Evolutionary conservation across 1,284 basidiomycete species (phyloP).

Genomic region (Lentinula novae-zelandiae): DNA sequence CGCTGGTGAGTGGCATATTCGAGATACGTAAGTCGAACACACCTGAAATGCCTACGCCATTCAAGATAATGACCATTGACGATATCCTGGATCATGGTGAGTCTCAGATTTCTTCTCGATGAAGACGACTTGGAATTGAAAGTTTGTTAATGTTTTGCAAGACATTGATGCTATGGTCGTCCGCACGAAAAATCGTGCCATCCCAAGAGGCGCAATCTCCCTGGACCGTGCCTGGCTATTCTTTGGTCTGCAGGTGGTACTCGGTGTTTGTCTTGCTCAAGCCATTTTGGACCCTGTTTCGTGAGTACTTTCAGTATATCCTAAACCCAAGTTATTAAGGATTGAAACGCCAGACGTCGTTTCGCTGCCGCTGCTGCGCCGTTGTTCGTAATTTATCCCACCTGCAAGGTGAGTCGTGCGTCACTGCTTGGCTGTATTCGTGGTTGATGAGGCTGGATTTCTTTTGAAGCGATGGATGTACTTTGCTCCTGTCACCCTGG

Average conservation of each 20-base stretch:
- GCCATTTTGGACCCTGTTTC: constrained; percentile 20
- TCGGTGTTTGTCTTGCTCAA: constrained; percentile 22
- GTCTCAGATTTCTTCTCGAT: neutral
- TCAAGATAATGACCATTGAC: constrained; percentile 31
- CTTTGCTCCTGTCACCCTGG: constrained; percentile 28
- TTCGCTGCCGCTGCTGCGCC: constrained; percentile 26
- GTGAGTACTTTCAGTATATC: constrained; percentile 14
- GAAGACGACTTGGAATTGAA: neutral
- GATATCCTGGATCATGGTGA: constrained; percentile 25
- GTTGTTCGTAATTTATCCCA: constrained; percentile 29
- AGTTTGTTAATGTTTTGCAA: neutral
- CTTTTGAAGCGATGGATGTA: constrained; percentile 27
- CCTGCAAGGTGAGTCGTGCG: constrained; percentile 23
- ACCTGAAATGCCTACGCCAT: neutral
- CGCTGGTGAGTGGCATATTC: constrained; percentile 20
- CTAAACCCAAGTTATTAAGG: neutral
- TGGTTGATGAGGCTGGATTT: neutral
- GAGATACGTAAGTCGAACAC: neutral
- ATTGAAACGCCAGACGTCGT: constrained; percentile 18
- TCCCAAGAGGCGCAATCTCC: constrained; percentile 28
- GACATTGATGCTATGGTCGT: constrained; percentile 27
- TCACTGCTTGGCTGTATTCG: neutral
- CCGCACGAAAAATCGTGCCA: constrained; percentile 25
- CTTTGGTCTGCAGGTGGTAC: constrained; percentile 22
- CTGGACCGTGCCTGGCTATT: constrained; percentile 27